Base-by-base conservation (phyloP, 306 rosid genomes). In the Acacia acuminata region DNA sequence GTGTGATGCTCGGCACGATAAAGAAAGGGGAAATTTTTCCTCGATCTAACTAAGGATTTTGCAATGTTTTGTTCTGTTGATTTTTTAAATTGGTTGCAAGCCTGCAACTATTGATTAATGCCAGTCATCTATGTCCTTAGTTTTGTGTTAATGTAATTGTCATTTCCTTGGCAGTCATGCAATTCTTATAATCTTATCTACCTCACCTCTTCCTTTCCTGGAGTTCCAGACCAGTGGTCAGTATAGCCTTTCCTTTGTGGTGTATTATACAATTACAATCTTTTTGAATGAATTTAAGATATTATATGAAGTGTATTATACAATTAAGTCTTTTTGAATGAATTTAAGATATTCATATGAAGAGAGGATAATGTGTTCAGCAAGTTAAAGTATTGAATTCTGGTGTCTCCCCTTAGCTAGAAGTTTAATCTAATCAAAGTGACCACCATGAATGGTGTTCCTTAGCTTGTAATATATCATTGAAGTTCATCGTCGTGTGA, bases 211-310 rank as follows among this genome's bases (percentile, higher is more conserved):
- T 91, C 91, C 24, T 94, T 93, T 86, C 98, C 98, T 10, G 98
- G 98, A 73, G 86, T 91, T 61, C 79, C 93, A 55, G 92, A 94
- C 72, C 92, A 93, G 76, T 94, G 98, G 98, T 94, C 83, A 91
- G 88, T 82, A 65, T 24, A 32, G 60, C 63, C 83, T 20, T 79
- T 82, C 61, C 65, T 74, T 61, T 81, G 69, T 83, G 3, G 10
- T 6, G n/a, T n/a, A n/a, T n/a, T n/a, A n/a, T n/a, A n/a, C n/a
- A n/a, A n/a, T n/a, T n/a, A n/a, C n/a, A n/a, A n/a, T n/a, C n/a
- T n/a, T n/a, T n/a, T n/a, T n/a, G n/a, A n/a, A n/a, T n/a, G n/a
- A n/a, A n/a, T n/a, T n/a, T n/a, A n/a, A n/a, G n/a, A n/a, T n/a
- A n/a, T n/a, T n/a, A n/a, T n/a, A n/a, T n/a, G n/a, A n/a, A n/a